Base-by-base conservation (phyloP, 805 yeast genomes). In the Martiniozyma abietophila region DNA sequence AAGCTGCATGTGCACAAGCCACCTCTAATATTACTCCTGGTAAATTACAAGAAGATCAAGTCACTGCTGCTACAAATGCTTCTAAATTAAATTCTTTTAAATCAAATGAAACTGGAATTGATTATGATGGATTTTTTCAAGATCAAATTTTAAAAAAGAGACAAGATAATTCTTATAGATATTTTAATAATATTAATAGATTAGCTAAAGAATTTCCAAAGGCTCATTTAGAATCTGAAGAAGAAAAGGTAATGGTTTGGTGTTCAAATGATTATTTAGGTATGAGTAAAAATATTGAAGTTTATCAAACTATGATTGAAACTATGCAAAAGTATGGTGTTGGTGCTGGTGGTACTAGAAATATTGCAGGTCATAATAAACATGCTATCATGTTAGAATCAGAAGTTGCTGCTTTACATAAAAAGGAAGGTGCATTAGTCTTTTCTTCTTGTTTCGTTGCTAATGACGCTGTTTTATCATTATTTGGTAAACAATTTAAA, bases 301-400 rank as follows among this genome's bases (percentile, higher is more conserved):
- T 89, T 28, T 62, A 85, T 40, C 62, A 71, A 12, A 76, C 75
- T 36, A 92, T 89, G 89, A 79, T 80, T 48, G 56, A 65, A 31
- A 77, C 94, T 12, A 69, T 92, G 58, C 81, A 80, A 49, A 76
- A 73, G 63, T 92, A 92, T 56, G 99, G 99, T 50, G 81, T 95
- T 4, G 99, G 99, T 49, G 95, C 99, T 7, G 99, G 99, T 53
- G 99, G 99, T 48, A 92, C 99, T 31, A 74, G 99, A 54, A 92
- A 92, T 63, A 92, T 92, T 57, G 98, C 99, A 2, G 99, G 99
- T 42, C 98, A 92, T 59, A 92, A 92, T 59, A 59, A 64, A 39
- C 89, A 81, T 49, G 94, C 97, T n/a, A 75, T 92, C 52, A 69
- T 68, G 46, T 71, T 92, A 52, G 99, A 92, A 61, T 64, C 80